Percentiles rank a stretch among this genome's conserved stretches.
Conservation (phyloP, 352 stramenopile species). For the Phytophthora pisi region DNA sequence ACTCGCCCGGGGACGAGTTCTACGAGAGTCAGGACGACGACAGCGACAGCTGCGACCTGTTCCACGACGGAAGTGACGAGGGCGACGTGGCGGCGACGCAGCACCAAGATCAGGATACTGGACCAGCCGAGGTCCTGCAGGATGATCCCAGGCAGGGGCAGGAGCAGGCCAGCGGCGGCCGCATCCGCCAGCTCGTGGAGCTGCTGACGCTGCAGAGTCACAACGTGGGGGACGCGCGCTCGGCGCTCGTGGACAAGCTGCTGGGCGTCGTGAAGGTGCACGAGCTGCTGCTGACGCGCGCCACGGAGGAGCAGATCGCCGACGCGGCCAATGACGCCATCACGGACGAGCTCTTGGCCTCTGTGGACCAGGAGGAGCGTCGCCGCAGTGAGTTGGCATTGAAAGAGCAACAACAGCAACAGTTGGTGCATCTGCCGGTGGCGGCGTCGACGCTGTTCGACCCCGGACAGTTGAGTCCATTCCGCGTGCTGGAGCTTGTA, state of each 20-base stretch:
- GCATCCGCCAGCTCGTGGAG: constrained; percentile 64
- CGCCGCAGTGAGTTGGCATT: constrained; percentile 40
- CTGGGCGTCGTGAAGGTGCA: constrained; percentile 60
- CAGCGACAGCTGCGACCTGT: constrained; percentile 42
- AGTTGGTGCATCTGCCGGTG: constrained; percentile 2
- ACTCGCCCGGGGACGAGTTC: constrained; percentile 16
- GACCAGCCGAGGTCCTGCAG: too few relatives aligned
- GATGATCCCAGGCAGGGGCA: constrained; percentile 9
- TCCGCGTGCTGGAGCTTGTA: constrained; percentile 75
- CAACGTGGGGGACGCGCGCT: constrained; percentile 49
- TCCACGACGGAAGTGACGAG: constrained; percentile 17
- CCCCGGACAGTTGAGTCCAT: constrained; percentile 48
- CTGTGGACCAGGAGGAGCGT: constrained; percentile 63
- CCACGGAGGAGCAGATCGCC: constrained; percentile 74
- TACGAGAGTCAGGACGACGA: constrained; percentile 41
- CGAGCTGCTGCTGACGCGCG: constrained; percentile 67
- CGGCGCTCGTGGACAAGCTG: constrained; percentile 61
- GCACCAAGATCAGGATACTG: not conserved
- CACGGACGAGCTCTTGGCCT: constrained; percentile 72
- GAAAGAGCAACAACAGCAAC: constrained; percentile 11
- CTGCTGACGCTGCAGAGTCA: constrained; percentile 73
- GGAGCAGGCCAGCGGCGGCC: constrained; percentile 30
- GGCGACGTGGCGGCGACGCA: constrained; percentile 1
- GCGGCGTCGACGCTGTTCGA: constrained; percentile 17
- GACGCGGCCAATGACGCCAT: constrained; percentile 74